These are phyloP conservation scores for Pezicula neosporulosa DNA, from an alignment of 2,329 filamentous ascomycete species.

Conservation along the genomic window DNA sequence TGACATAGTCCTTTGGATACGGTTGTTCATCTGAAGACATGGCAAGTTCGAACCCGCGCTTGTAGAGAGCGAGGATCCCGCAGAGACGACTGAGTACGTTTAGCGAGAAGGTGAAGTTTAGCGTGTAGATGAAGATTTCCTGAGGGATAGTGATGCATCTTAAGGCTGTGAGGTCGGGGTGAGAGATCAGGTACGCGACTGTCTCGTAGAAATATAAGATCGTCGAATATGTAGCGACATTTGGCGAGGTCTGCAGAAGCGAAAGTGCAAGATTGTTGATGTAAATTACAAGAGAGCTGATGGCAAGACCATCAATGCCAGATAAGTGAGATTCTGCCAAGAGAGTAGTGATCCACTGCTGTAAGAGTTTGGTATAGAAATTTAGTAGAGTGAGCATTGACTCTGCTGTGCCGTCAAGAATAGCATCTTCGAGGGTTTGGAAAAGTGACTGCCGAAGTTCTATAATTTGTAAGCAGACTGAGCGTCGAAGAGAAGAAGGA, in stretches of 20 bases:
- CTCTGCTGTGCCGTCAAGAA: slow-evolving; percentile 40
- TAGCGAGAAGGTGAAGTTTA: slow-evolving; percentile 64
- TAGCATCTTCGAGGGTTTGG: slow-evolving; percentile 44
- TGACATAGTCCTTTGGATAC: slow-evolving; percentile 59
- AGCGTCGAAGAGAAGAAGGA: background rate
- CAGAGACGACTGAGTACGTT: slow-evolving; percentile 66
- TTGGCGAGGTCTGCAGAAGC: slow-evolving; percentile 51
- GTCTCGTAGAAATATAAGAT: slow-evolving; percentile 70
- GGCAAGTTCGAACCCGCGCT: slow-evolving; percentile 67
- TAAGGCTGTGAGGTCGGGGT: slow-evolving; percentile 44
- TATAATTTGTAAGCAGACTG: slow-evolving; percentile 24
- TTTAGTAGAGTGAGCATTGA: slow-evolving; percentile 58
- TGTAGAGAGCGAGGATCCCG: slow-evolving; percentile 67
- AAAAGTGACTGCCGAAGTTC: slow-evolving; percentile 49
- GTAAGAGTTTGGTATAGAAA: slow-evolving; percentile 66
- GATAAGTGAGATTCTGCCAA: slow-evolving; percentile 31
- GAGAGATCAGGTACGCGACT: slow-evolving; percentile 52
- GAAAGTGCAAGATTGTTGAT: slow-evolving; percentile 55
- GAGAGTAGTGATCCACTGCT: slow-evolving; percentile 50
- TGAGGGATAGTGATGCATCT: slow-evolving; percentile 68
- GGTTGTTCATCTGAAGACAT: slow-evolving; percentile 36
- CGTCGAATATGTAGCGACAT: slow-evolving; percentile 43
- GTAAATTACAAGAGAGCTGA: slow-evolving; percentile 43
- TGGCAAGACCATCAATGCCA: slow-evolving; percentile 12
- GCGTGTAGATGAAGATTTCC: slow-evolving; percentile 63